Evolutionary conservation across 2,329 filamentous ascomycete genomes (phyloP).

Genomic region (Aspergillus sp.): DNA sequence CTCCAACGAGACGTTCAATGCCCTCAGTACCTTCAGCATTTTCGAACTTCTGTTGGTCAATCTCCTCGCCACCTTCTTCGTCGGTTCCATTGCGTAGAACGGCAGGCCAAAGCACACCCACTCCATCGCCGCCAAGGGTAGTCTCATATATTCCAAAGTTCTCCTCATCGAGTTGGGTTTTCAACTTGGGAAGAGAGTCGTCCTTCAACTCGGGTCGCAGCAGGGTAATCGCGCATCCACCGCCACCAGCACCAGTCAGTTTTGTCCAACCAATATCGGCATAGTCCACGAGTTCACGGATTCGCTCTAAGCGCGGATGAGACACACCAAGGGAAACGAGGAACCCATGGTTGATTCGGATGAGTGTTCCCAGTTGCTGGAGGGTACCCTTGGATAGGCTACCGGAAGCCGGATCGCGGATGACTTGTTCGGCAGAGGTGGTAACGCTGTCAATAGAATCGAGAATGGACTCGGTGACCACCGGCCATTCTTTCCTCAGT

Average conservation of each 20-base stretch:
- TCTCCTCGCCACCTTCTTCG: conserved; percentile 84
- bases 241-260: conserved; percentile 90
- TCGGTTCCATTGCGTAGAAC: conserved; percentile 82
- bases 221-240: conserved; percentile 91
- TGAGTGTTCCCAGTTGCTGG: conserved; percentile 78
- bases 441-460: conserved; percentile 74
- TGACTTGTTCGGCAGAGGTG: conserved; percentile 55
- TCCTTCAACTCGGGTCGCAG: conserved; percentile 65
- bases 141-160: conserved; percentile 85
- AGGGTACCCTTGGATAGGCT: conserved; percentile 63
- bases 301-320: conserved; percentile 86
- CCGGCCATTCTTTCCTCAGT: conserved; percentile 70
- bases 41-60: conserved; percentile 85
- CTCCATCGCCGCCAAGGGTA: conserved; percentile 86
- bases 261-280: conserved; percentile 95
- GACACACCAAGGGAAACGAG: conserved; percentile 90
- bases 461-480: conserved; percentile 76
- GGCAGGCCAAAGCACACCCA: conserved; percentile 91
- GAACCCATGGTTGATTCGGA: conserved; percentile 91
- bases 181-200: conserved; percentile 62
- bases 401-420: conserved; percentile 66
- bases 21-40: conserved; percentile 80
- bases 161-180: conserved; percentile 64
- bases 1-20: conserved; percentile 83
- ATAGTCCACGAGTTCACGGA: conserved; percentile 87